A percentile compares a stretch with the other conserved stretches of the same genome.
phyloP scores from a whole-genome alignment of 1,284 basidiomycete species.

The Grifola frondosa region DNA sequence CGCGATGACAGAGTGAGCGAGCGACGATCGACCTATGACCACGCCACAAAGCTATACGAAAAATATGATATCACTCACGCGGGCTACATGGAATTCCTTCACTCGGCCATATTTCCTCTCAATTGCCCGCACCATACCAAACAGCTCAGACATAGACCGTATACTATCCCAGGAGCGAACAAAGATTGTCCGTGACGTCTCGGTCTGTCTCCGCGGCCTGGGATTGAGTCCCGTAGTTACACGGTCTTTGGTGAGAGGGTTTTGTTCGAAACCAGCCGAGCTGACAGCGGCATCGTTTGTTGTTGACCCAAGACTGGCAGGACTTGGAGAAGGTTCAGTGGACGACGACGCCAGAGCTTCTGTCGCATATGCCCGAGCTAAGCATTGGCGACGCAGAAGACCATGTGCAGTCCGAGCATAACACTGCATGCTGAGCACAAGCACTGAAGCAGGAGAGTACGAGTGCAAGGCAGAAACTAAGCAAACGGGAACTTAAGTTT shows the following conservation, averaged over 20 bases:
- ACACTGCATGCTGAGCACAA: too few relatives aligned
- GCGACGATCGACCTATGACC: too few relatives aligned
- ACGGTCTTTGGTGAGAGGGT: background rate
- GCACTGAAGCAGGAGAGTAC: too few relatives aligned
- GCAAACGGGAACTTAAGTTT: too few relatives aligned
- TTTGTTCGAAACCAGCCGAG: background rate
- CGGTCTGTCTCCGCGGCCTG: background rate
- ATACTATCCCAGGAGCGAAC: constrained; percentile 41
- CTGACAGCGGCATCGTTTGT: background rate
- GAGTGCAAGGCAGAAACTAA: too few relatives aligned
- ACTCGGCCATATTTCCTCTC: constrained; percentile 58
- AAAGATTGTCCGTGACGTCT: constrained; percentile 27
- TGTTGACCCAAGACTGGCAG: background rate
- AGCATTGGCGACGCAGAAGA: too few relatives aligned
- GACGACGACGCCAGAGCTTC: constrained; percentile 1
- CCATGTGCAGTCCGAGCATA: too few relatives aligned
- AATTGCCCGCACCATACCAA: constrained; percentile 49
- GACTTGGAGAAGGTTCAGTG: too few relatives aligned
- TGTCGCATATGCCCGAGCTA: constrained; percentile 1
- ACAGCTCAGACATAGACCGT: constrained; percentile 44
- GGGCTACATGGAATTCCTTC: constrained; percentile 43
- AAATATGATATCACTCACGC: constrained; percentile 37
- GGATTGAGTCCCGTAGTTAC: background rate
- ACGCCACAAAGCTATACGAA: background rate
- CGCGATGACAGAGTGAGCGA: too few relatives aligned